Percentiles rank a stretch among this genome's conserved stretches.
These are phyloP conservation scores for Lasiosphaeris hirsuta DNA, from an alignment of 495 filamentous ascomycete genomes.

Conservation along the genomic window DNA sequence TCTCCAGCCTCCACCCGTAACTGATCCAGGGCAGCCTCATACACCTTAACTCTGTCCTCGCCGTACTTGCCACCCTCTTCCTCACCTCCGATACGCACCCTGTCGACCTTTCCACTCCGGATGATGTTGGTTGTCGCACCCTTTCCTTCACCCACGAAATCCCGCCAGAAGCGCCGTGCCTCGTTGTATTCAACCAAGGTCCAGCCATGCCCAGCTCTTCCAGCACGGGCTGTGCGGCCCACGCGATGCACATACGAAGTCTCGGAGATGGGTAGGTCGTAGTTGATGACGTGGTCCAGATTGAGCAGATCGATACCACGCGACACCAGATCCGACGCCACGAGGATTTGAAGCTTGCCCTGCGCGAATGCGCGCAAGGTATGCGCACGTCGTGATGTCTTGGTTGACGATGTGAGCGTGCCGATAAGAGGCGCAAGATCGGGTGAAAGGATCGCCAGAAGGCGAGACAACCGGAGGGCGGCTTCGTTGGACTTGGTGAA, in stretches of 20 bases:
- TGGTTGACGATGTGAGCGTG: conserved; percentile 72
- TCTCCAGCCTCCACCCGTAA: conserved; percentile 46
- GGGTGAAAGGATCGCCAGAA: conserved; percentile 68
- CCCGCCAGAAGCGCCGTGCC: conserved; percentile 81
- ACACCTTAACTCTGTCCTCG: conserved; percentile 52
- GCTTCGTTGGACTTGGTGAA: conserved; percentile 88
- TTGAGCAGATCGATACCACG: conserved; percentile 84
- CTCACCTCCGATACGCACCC: conserved; percentile 21
- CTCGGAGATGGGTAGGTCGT: conserved; percentile 79
- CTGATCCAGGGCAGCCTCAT: conserved; percentile 55
- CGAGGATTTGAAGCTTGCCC: conserved; percentile 65
- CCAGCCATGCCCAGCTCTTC: conserved; percentile 73
- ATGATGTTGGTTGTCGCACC: conserved; percentile 23
- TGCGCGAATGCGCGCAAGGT: conserved; percentile 60
- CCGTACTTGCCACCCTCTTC: conserved; percentile 41
- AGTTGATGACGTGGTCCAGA: conserved; percentile 85
- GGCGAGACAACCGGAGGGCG: conserved; percentile 71
- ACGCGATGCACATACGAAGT: conserved; percentile 90
- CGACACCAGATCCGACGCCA: conserved; percentile 88
- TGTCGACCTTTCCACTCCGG: conserved; percentile 24
- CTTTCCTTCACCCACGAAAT: conserved; percentile 55
- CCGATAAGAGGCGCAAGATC: conserved; percentile 53
- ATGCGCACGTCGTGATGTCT: conserved; percentile 55
- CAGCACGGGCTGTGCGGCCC: conserved; percentile 84
- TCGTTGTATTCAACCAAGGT: conserved; percentile 75